Conservation (phyloP, 768 basidiomycete genomes). For the Leccinum uliginosum region DNA sequence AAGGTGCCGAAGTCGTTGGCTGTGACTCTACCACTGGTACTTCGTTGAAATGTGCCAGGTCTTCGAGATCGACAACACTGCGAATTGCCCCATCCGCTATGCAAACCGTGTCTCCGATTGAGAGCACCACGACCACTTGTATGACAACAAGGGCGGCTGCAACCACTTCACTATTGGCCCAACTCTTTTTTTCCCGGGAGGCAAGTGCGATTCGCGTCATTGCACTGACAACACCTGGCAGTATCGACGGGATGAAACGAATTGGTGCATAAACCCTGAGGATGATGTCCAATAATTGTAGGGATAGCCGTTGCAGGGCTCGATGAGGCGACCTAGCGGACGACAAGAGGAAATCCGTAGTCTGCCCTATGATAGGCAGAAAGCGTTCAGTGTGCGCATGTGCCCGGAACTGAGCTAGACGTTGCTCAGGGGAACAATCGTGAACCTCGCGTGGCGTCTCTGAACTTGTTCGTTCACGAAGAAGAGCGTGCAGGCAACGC, state of each 20-base stretch:
- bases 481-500: constrained; percentile 57
- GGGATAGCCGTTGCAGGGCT: constrained; percentile 59
- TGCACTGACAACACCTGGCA: constrained; percentile 80
- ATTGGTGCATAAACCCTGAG: constrained; percentile 45
- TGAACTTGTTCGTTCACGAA: constrained; percentile 47
- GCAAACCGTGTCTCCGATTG: constrained; percentile 69
- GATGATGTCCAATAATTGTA: constrained; percentile 54
- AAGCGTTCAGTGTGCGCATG: constrained; percentile 47
- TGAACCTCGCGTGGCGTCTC: constrained; percentile 35
- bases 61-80: constrained; percentile 56
- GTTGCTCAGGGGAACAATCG: constrained; percentile 10
- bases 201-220: constrained; percentile 72
- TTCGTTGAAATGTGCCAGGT: constrained; percentile 41
- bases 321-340: constrained; percentile 53
- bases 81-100: constrained; percentile 54
- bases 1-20: constrained; percentile 33
- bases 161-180: constrained; percentile 70
- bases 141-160: constrained; percentile 55
- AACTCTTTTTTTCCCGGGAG: constrained; percentile 49
- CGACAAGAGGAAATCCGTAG: constrained; percentile 66
- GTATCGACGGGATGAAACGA: constrained; percentile 59
- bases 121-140: constrained; percentile 46
- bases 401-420: constrained; percentile 38
- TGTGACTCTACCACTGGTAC: constrained; percentile 11
- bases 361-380: constrained; percentile 79